Conservation (phyloP, 495 filamentous ascomycete genomes). For the Penicillium cosmopolitanum region DNA sequence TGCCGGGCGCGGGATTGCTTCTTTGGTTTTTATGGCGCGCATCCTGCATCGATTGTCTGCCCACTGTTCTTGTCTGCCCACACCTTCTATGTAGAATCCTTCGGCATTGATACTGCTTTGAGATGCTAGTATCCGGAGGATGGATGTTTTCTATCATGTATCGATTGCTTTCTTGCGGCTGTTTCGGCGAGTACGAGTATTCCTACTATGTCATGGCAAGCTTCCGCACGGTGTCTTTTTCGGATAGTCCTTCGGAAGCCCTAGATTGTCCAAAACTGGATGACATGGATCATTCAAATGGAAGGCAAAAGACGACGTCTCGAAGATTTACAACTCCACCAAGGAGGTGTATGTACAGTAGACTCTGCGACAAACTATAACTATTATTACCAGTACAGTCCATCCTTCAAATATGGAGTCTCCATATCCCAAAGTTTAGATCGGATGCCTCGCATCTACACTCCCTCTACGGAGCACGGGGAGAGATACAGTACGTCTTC, state of each 20-base stretch:
- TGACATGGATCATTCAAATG: background rate
- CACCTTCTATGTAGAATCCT: background rate
- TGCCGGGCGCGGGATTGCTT: constrained; percentile 17
- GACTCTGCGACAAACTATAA: too few species aligned
- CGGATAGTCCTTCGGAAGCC: background rate
- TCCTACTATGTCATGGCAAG: background rate
- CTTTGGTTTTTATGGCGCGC: background rate
- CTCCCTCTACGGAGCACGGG: background rate
- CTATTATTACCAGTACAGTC: too few species aligned
- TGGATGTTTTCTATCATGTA: background rate
- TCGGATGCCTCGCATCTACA: constrained; percentile 1
- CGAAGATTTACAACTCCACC: too few species aligned
- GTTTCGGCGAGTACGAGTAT: background rate
- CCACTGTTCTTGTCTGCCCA: background rate
- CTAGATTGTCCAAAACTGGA: background rate
- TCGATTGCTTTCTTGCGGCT: background rate
- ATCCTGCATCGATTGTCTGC: constrained; percentile 2
- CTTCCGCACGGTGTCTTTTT: background rate
- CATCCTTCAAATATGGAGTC: background rate
- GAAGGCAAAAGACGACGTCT: background rate
- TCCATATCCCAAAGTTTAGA: background rate
- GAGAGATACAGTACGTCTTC: background rate
- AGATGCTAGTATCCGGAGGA: background rate
- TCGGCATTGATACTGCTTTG: constrained; percentile 2
- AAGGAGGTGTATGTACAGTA: too few species aligned